Base-by-base conservation (phyloP, 352 stramenopile genomes). In the Pythium diclinum region DNA sequence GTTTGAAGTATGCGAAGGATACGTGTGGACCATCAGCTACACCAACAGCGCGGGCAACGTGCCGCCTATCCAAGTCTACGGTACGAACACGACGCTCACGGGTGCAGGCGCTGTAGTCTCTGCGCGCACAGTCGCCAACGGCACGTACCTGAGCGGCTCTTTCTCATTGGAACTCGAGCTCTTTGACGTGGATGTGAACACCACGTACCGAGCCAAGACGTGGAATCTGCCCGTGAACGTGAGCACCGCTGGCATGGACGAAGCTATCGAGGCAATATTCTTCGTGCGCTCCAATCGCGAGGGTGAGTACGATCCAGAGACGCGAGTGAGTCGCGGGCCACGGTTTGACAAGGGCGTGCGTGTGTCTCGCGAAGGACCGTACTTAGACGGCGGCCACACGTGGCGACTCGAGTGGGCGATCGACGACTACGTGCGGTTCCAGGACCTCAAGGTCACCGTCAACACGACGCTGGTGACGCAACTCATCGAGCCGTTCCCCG, bases 301-400 rank as follows among this genome's bases (percentile, higher is more conserved):
- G 25, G 78, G 69, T 0, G 84, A 93, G 51, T 91, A 79, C 40
- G 63, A 87, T 32, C 73, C 75, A 0, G 77, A 87, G 60, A 88
- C 79, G 6, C 62, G 70, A n/a, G 25, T 77, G 0, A 79, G 75
- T 63, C 77, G 79, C 3, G 82, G 78, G 0, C 74, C 82, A 23
- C 73, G 78, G 59, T 89, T 91, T 40, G 82, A 91, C 49, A 91
- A 89, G 54, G 84, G 84, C 13, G 84, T 93, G 10, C 82, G 82
- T 3, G 82, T 93, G 10, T 78, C 75, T 40, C 82, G 84, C 8
- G 76, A 88, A 21, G 84, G 84, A 0, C 84, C 84, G 8, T 86
- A 78, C 56, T 61, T 89, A 1, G 85, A 93, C 42, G 85, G 85
- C 17, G 85, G 85, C 1, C 76, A 93, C 57, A 88, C 67, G 0